Evolutionary conservation across 139 green algal genomes (phyloP), one percentile per base, ranked within the genome.

Genomic region (Ettlia oleoabundans): DNA sequence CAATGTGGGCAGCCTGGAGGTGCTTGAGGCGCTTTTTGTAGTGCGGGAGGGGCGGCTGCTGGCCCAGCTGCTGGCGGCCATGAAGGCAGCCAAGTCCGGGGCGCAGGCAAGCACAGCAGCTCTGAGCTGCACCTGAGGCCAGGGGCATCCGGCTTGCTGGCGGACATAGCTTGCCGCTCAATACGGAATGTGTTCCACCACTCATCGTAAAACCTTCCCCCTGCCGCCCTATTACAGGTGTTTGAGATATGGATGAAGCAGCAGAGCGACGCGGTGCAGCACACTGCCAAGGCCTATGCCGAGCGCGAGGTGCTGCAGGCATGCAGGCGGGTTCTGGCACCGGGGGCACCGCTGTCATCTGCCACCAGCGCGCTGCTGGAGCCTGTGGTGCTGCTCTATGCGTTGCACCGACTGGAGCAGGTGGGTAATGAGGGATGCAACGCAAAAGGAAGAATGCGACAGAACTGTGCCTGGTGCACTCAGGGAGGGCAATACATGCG

Each of bases 181-280:
- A n/a, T n/a, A n/a, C n/a, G n/a, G n/a, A n/a, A n/a, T n/a, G n/a
- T n/a, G n/a, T n/a, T n/a, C n/a, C n/a, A n/a, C n/a, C n/a, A n/a
- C n/a, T n/a, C n/a, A n/a, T n/a, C n/a, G n/a, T n/a, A n/a, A n/a
- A n/a, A n/a, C n/a, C n/a, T n/a, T n/a, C n/a, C n/a, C n/a, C n/a
- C n/a, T n/a, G n/a, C n/a, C n/a, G n/a, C n/a, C n/a, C 40, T 30
- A 21, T n/a, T 47, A 43, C 63, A 86, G 74, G 88, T 93, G 37
- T 98, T 96, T 80, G 94, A 97, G 70, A 74, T 89, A 38, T 97
- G 94, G 95, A 98, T 98, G 95, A 93, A 93, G 87, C 85, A 85
- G 63, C 78, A 96, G 82, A 92, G 81, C 53, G 95, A 97, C 87
- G 68, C 93, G 33, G 94, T 96, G 81, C 91, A 94, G 86, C 87